Conservation (phyloP, 495 filamentous ascomycete species). For the Penicillium dipodomyicola region DNA sequence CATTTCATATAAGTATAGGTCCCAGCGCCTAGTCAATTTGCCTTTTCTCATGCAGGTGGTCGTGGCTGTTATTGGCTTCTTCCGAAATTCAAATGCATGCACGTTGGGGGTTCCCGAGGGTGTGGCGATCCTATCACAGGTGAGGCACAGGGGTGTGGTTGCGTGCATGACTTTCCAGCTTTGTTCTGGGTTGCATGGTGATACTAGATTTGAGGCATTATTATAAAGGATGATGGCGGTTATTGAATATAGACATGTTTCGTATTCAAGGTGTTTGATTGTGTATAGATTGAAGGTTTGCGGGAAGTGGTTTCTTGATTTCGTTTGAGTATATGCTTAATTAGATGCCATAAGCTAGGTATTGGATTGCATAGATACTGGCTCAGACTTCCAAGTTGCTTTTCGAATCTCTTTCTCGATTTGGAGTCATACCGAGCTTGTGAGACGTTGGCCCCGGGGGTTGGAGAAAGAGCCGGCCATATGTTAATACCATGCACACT, state of each 20-base stretch:
- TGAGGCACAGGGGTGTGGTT: background rate
- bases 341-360: background rate
- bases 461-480: background rate
- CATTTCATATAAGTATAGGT: conserved; percentile 5
- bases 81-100: background rate
- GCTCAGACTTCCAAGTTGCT: background rate
- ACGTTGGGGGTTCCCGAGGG: conserved; percentile 11
- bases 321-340: background rate
- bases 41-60: background rate
- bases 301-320: background rate
- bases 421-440: conserved; percentile 1
- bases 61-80: background rate
- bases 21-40: background rate
- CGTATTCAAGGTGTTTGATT: background rate
- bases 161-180: background rate
- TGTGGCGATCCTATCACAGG: conserved; percentile 9
- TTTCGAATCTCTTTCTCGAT: background rate
- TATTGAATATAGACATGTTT: too few species aligned
- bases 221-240: background rate
- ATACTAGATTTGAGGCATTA: background rate
- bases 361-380: background rate
- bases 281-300: background rate
- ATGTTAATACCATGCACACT: background rate
- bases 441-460: background rate
- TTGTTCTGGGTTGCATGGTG: conserved; percentile 4